These are phyloP conservation scores for Tolypocladium tropicale DNA, from an alignment of 2,329 filamentous ascomycete genomes.

Conservation along the genomic window DNA sequence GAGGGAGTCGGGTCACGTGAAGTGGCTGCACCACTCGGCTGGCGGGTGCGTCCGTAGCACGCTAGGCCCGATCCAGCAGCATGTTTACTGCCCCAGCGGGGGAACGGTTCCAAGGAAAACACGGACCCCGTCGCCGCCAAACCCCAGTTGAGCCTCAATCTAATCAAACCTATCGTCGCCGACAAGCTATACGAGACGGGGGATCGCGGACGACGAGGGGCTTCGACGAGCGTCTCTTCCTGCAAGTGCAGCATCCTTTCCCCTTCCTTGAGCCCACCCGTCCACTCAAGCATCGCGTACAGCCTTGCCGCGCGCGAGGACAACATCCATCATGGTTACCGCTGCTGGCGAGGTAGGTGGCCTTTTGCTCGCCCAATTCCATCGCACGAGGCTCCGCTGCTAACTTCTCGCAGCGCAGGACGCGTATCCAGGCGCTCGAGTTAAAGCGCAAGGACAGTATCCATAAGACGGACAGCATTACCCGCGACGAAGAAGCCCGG, in stretches of 20 bases:
- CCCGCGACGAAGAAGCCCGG: slow-evolving; percentile 66
- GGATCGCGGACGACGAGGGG: not conserved
- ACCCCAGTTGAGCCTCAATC: slow-evolving; percentile 1
- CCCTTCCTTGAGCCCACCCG: not conserved
- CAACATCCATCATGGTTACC: slow-evolving; percentile 13
- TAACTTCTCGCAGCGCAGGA: slow-evolving; percentile 26
- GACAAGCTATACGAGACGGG: not conserved
- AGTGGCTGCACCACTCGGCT: not conserved
- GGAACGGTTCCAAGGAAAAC: slow-evolving; percentile 13
- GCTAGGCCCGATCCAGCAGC: slow-evolving; percentile 15
- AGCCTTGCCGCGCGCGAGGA: not conserved
- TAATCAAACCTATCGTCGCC: not conserved
- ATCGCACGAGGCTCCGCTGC: not conserved
- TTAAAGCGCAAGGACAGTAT: slow-evolving; percentile 56
- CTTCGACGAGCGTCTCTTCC: not conserved
- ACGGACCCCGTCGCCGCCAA: slow-evolving; percentile 5
- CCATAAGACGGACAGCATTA: slow-evolving; percentile 55
- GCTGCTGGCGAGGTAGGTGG: slow-evolving; percentile 16
- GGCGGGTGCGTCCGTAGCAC: not conserved
- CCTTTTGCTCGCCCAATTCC: no score
- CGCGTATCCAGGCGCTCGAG: slow-evolving; percentile 49
- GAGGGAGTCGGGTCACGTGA: slow-evolving; percentile 1
- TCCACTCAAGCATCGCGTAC: not conserved
- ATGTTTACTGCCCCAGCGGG: slow-evolving; percentile 17
- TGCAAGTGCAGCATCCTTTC: not conserved